Conservation (phyloP, 176 grass and related monocot genomes). For the Dendrocalamus sinicus region DNA sequence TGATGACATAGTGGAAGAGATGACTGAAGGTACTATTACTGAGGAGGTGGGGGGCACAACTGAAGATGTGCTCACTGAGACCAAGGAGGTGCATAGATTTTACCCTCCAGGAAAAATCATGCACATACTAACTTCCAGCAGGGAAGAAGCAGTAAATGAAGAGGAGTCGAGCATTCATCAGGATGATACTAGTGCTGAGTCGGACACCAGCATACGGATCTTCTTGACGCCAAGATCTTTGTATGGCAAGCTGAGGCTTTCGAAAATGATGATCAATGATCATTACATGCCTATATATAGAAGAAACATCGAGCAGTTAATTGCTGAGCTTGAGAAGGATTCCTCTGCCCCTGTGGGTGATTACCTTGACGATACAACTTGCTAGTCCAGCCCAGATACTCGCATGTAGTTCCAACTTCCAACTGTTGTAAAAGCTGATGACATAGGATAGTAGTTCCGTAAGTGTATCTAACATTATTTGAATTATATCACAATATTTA, state of each 20-base stretch:
- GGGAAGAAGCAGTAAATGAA: constrained; percentile 39
- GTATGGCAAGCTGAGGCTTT: constrained; percentile 92
- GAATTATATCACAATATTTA: background rate
- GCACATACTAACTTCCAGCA: constrained; percentile 65
- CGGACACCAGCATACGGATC: constrained; percentile 60
- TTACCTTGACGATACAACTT: constrained; percentile 18
- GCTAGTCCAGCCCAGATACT: constrained; percentile 37
- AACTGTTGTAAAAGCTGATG: constrained; percentile 54
- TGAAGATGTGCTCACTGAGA: constrained; percentile 55
- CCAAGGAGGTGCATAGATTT: constrained; percentile 85
- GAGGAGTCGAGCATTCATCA: constrained; percentile 38
- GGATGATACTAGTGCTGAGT: constrained; percentile 17
- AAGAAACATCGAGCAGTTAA: constrained; percentile 78
- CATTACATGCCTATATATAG: constrained; percentile 98
- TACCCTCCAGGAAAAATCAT: constrained; percentile 97
- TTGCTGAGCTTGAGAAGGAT: constrained; percentile 68
- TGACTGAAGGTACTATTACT: constrained; percentile 58
- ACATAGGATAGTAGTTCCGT: constrained; percentile 38
- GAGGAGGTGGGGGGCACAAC: constrained; percentile 44
- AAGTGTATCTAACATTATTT: constrained; percentile 39
- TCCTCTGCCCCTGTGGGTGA: constrained; percentile 21
- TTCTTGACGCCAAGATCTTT: constrained; percentile 81
- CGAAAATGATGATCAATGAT: constrained; percentile 90
- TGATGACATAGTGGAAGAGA: constrained; percentile 66
- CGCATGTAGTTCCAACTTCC: constrained; percentile 20